Evolutionary conservation across 768 basidiomycete species (phyloP).

Genomic region (Russula emetica): DNA sequence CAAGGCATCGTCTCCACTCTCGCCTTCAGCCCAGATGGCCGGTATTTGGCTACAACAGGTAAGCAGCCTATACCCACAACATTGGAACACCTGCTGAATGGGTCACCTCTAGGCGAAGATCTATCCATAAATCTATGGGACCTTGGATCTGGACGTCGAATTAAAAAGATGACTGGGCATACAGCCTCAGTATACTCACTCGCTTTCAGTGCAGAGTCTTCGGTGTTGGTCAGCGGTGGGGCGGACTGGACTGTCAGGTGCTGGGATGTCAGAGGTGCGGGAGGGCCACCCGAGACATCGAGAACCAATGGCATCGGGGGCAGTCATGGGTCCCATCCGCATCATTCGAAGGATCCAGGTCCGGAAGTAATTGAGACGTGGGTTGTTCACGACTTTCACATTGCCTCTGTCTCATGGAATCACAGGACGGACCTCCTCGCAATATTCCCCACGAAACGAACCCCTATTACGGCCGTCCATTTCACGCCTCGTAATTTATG

Average conservation of each 20-base stretch:
- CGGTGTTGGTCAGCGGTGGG: conserved; percentile 83
- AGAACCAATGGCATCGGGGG: conserved; percentile 51
- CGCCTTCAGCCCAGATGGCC: conserved; percentile 90
- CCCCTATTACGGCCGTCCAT: conserved; percentile 86
- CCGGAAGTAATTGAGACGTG: conserved; percentile 70
- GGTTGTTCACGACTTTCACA: conserved; percentile 33
- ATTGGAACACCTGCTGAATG: conserved; percentile 9
- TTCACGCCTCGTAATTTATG: conserved; percentile 95
- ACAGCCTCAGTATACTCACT: conserved; percentile 84
- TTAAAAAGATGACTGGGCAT: conserved; percentile 97
- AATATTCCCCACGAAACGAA: conserved; percentile 94
- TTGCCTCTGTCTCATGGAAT: conserved; percentile 14
- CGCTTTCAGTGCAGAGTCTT: conserved; percentile 88
- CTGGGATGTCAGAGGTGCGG: conserved; percentile 88
- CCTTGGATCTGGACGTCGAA: conserved; percentile 84
- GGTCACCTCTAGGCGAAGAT: conserved; percentile 63
- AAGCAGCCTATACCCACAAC: conserved; percentile 13
- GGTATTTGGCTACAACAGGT: conserved; percentile 90
- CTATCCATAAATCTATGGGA: conserved; percentile 96
- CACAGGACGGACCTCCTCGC: conserved; percentile 76
- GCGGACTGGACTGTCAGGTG: conserved; percentile 97
- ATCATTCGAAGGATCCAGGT: conserved; percentile 32
- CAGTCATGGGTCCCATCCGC: conserved; percentile 27
- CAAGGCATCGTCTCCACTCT: conserved; percentile 82
- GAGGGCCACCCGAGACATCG: conserved; percentile 55